phyloP scores from a whole-genome alignment of 192 early-diverging fungal genomes.

The Allomyces arbusculus region DNA sequence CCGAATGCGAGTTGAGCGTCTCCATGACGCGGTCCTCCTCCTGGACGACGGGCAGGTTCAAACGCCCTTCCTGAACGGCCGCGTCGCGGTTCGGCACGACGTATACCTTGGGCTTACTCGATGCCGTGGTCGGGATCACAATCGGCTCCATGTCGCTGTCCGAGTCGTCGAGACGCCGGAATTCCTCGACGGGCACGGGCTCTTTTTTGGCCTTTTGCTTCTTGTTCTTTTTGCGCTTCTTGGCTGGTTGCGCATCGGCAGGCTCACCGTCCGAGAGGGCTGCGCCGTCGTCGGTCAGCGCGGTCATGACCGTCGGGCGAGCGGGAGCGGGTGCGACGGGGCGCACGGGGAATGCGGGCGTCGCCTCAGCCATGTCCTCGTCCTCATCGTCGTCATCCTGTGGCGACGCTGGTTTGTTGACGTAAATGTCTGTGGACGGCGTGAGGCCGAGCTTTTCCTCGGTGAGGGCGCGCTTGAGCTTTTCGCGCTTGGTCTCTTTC shows the following conservation, averaged over 20 bases:
- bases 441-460: slow-evolving; percentile 44
- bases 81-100: slow-evolving; percentile 55
- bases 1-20: slow-evolving; percentile 61
- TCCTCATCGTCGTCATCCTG: too few relatives aligned
- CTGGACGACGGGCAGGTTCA: slow-evolving; percentile 66
- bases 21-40: slow-evolving; percentile 99
- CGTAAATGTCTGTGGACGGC: slow-evolving; percentile 10
- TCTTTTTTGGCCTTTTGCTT: too few relatives aligned
- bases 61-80: slow-evolving; percentile 49
- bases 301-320: too few relatives aligned
- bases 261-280: too few relatives aligned
- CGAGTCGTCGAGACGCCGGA: background rate
- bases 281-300: too few relatives aligned
- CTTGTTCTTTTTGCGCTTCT: background rate
- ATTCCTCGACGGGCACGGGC: too few relatives aligned
- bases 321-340: too few relatives aligned
- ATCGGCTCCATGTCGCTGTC: background rate
- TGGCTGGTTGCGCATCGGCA: background rate
- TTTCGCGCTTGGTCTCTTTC: slow-evolving; percentile 44
- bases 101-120: slow-evolving; percentile 14
- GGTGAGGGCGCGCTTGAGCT: slow-evolving; percentile 36
- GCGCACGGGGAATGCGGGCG: too few relatives aligned
- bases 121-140: background rate
- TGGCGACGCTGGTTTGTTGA: background rate
- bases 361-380: too few relatives aligned